Base-by-base conservation (phyloP, 1,284 basidiomycete genomes). In the Malassezia globosa region DNA sequence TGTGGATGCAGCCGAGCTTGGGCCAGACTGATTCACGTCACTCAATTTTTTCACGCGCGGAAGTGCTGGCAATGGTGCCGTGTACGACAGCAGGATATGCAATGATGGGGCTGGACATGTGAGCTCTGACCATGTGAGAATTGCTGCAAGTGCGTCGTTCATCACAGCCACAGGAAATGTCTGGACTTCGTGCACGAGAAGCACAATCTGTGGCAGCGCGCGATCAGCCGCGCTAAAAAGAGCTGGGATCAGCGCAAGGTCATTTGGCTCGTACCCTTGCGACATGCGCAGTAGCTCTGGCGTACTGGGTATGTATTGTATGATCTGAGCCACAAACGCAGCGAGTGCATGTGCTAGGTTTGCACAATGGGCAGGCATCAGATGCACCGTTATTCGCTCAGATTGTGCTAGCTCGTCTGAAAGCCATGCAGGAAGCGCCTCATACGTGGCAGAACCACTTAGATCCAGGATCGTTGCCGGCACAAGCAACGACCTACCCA, bases 141-240 rank as follows among this genome's bases (percentile, higher is more conserved):
- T 5, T 1, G 42, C 36, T 7, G 37, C 26, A 2, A 52, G 40
- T 6, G 41, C 24, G 18, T 52, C 50, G 22, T 52, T 52, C 13
- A 52, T 29, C 16, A 37, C 27, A 5, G 38, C 40, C 10, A 36
- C n/a, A 7, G 40, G 18, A 39, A 40, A 46, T 18, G 34, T 39
- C 34, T 52, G 42, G 16, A 43, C 2, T 22, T 46, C 22, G n/a
- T 38, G n/a, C 1, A 52, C 13, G 2, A 39, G 5, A 13, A 52
- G 38, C 14, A 42, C n/a, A 10, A 52, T 34, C 4, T 6, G 27
- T 23, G 39, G 46, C 24, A 34, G 21, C 14, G 27, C 18, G 2
- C 18, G n/a, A 10, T 25, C 16, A 10, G 43, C n/a, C 2, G 23
- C 45, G 16, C 25, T 18, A 14, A 16, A 46, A 25, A 18, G 22